Conservation (phyloP, 495 filamentous ascomycete species). For the Aspergillus baeticus region DNA sequence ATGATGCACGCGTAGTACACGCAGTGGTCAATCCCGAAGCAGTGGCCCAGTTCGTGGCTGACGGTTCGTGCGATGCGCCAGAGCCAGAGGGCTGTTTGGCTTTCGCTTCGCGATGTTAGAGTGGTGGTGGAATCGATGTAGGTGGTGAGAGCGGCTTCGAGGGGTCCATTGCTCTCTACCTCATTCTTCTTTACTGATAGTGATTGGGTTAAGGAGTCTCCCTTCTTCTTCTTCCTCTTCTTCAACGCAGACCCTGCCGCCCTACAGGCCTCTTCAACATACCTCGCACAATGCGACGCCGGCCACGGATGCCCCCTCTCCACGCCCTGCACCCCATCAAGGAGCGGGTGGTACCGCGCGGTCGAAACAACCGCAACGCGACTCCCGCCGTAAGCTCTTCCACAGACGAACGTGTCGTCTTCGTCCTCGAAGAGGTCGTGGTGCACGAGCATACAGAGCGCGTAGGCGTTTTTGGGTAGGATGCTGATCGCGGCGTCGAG, state of each 20-base stretch:
- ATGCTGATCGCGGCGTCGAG: conserved; percentile 57
- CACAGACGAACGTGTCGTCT: conserved; percentile 67
- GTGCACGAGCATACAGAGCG: conserved; percentile 54
- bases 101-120: not conserved
- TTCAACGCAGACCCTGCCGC: not conserved
- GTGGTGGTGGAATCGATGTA: not conserved
- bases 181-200: not conserved
- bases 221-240: not conserved
- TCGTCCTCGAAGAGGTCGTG: conserved; percentile 68
- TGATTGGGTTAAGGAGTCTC: not conserved
- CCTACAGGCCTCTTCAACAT: conserved; percentile 30
- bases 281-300: conserved; percentile 56
- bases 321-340: conserved; percentile 45
- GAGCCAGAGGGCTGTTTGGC: conserved; percentile 48
- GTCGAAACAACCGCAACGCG: conserved; percentile 59
- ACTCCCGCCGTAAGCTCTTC: conserved; percentile 63
- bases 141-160: not conserved
- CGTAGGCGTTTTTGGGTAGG: conserved; percentile 60
- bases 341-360: conserved; percentile 56
- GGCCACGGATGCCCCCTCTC: conserved; percentile 62
- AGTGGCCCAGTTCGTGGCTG: conserved; percentile 65
- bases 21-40: conserved; percentile 64
- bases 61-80: conserved; percentile 55
- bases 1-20: conserved; percentile 69
- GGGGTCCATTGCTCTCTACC: not conserved